These are phyloP conservation scores for Pycnococcus provasolii DNA, from an alignment of 139 green algal species.

Conservation along the genomic window DNA sequence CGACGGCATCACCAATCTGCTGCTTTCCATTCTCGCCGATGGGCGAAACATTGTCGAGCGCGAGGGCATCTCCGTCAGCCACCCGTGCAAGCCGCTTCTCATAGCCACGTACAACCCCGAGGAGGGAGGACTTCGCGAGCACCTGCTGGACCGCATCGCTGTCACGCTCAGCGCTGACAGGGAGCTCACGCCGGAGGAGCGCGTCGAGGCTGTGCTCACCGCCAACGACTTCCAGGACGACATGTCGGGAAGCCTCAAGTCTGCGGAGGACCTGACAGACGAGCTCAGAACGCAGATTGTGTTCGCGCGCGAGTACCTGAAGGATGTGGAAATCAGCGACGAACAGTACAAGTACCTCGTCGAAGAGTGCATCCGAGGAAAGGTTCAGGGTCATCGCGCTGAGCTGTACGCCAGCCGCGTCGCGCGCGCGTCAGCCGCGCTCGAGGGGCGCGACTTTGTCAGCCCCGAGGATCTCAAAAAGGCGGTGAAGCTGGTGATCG, in stretches of 20 bases:
- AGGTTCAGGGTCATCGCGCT: constrained; percentile 76
- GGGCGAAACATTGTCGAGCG: constrained; percentile 93
- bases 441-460: constrained; percentile 73
- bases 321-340: constrained; percentile 73
- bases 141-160: constrained; percentile 95
- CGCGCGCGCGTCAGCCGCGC: constrained; percentile 68
- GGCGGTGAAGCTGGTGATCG: constrained; percentile 92
- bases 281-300: constrained; percentile 63
- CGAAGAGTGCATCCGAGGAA: constrained; percentile 71
- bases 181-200: constrained; percentile 55
- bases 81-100: constrained; percentile 90
- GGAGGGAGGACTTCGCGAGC: constrained; percentile 77
- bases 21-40: constrained; percentile 87
- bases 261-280: constrained; percentile 76
- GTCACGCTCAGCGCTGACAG: constrained; percentile 81
- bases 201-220: constrained; percentile 61
- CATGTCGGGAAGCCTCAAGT: constrained; percentile 37
- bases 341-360: constrained; percentile 92
- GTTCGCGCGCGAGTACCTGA: constrained; percentile 90
- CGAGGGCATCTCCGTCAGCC: constrained; percentile 87
- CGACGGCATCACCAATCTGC: constrained; percentile 94
- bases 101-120: constrained; percentile 99
- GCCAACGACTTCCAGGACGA: constrained; percentile 28
- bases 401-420: constrained; percentile 88
- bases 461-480: constrained; percentile 83